A percentile compares a stretch with the other conserved stretches of the same genome.
Evolutionary conservation across 345 rosid genomes (phyloP).

Genomic region (Camelina hispida): DNA sequence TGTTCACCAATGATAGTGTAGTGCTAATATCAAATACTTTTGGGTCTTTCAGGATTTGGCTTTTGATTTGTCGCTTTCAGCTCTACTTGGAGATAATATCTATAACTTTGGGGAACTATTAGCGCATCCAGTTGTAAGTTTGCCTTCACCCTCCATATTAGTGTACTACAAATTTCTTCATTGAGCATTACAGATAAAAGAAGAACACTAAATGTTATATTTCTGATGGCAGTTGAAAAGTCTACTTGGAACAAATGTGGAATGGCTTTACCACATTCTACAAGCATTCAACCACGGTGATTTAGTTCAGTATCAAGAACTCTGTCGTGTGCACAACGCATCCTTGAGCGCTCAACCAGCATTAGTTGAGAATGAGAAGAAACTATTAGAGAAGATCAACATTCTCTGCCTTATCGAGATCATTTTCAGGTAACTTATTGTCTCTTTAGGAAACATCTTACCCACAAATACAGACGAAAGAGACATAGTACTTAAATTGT

Average conservation of each 20-base stretch:
- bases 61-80: conserved; percentile 94
- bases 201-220: conserved; percentile 20
- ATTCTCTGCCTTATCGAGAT: conserved; percentile 98
- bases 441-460: conserved; percentile 2
- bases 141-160: not conserved
- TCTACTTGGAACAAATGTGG: conserved; percentile 81
- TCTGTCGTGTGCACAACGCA: conserved; percentile 81
- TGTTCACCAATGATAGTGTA: not conserved
- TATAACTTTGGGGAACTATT: conserved; percentile 97
- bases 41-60: conserved; percentile 78
- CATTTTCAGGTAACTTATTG: conserved; percentile 73
- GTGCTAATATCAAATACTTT: not conserved
- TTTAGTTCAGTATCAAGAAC: conserved; percentile 77
- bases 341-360: conserved; percentile 92
- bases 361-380: conserved; percentile 86
- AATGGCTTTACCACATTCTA: conserved; percentile 95
- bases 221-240: conserved; percentile 70
- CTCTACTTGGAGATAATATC: conserved; percentile 92
- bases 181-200: not conserved
- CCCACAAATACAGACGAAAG: not conserved
- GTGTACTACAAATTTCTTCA: not conserved
- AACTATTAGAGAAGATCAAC: conserved; percentile 90
- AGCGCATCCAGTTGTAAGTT: conserved; percentile 94
- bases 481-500: not conserved
- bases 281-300: conserved; percentile 92